Base-by-base conservation (phyloP, 352 stramenopile species). In the Phytophthora kernoviae region DNA sequence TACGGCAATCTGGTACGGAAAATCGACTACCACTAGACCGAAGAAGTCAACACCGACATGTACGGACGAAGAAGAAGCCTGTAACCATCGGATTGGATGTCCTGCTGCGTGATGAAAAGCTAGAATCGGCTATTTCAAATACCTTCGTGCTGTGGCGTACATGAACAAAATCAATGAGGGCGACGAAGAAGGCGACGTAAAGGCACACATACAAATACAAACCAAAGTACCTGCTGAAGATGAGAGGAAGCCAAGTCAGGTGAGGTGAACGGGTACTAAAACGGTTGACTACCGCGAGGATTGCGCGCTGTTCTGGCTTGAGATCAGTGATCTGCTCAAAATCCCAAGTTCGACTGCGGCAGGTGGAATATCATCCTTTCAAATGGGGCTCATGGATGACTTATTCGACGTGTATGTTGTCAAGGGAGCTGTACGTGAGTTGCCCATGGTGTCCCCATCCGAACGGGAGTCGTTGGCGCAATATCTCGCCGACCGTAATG, bases 291-390 rank as follows among this genome's bases (percentile, higher is more conserved):
- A 84, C 45, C 69, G 77, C 5, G 70, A 86, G 44, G 67, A 89
- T 54, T 89, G 79, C 30, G 79, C 81, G 8, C 43, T 89, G n/a
- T 89, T 87, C 37, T 89, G 79, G 79, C 64, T 89, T 14, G 79
- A 89, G 45, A 86, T 89, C 36, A 84, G 60, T 24, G 79, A 87
- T 24, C 42, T 89, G 34, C 69, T 89, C 24, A 89, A 87, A 60
- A 87, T 89, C 17, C 79, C 77, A 5, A 73, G 50, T 5, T 66
- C 56, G 1, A 62, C 62, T 2, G 50, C 50, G 15, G 37, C 62
- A 0, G 62, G 57, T 33, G 57, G 56, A 5, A 62, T 71, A 0
- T 79, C 77, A 0, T 73, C 70, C 37, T 89, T 89, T 45, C 77
- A 86, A 45, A 62, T 84, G 14, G 75, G 77, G 1, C 58, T 89